These are phyloP conservation scores for Cercospora zeae-maydis DNA, from an alignment of 2,329 filamentous ascomycete genomes.

Conservation along the genomic window DNA sequence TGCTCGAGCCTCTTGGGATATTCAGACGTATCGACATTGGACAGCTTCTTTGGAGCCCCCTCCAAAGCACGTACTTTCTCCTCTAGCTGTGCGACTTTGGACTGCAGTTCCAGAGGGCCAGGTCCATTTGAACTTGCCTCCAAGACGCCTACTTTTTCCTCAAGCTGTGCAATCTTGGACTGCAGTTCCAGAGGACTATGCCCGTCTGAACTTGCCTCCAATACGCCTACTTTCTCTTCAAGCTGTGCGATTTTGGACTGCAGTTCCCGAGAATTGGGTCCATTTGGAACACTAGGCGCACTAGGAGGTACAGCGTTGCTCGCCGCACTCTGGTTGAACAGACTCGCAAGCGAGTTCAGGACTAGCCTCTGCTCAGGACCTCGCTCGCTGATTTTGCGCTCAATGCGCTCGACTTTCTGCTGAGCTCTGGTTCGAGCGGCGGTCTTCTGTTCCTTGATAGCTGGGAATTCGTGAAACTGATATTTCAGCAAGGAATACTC, in stretches of 20 bases:
- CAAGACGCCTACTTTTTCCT: too few relatives aligned
- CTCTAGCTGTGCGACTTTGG: too few relatives aligned
- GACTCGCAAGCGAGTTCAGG: neutral
- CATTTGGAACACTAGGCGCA: neutral
- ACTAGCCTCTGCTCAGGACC: neutral
- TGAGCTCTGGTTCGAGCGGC: neutral
- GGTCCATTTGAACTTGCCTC: too few relatives aligned
- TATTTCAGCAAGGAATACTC: conserved; percentile 1
- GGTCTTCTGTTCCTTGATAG: conserved; percentile 16
- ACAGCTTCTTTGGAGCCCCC: neutral
- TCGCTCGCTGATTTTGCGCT: neutral
- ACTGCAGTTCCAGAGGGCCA: too few relatives aligned
- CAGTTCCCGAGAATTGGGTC: neutral
- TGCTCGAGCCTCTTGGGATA: neutral
- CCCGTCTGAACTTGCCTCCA: neutral
- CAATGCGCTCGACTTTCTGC: neutral
- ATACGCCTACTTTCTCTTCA: neutral
- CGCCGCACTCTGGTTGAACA: neutral
- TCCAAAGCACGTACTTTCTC: too few relatives aligned
- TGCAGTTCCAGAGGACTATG: too few relatives aligned
- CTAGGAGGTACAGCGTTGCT: neutral
- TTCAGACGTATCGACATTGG: neutral
- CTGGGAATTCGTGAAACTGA: conserved; percentile 10
- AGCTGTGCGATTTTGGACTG: neutral
- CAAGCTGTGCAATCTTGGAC: too few relatives aligned